These are phyloP conservation scores for Lachnellula cervina DNA, from an alignment of 2,329 filamentous ascomycete genomes.

Conservation along the genomic window DNA sequence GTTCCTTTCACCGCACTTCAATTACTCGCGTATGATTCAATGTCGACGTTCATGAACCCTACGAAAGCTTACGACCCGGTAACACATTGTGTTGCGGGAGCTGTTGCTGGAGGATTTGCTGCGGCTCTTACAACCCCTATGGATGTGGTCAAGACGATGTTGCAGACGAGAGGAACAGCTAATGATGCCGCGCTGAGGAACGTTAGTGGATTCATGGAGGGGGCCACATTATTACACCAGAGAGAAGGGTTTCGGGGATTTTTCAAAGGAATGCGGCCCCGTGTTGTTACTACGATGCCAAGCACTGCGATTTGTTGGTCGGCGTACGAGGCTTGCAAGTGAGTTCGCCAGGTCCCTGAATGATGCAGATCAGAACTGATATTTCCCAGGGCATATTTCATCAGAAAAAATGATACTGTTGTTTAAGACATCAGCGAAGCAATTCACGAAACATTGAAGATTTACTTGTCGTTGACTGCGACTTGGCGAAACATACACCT, in stretches of 20 bases:
- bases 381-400: slow-evolving; percentile 53
- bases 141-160: slow-evolving; percentile 96
- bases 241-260: slow-evolving; percentile 84
- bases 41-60: slow-evolving; percentile 91
- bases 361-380: slow-evolving; percentile 4
- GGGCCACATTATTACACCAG: slow-evolving; percentile 42
- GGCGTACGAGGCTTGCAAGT: slow-evolving; percentile 66
- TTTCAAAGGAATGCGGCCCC: slow-evolving; percentile 85
- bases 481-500: neutral
- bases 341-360: slow-evolving; percentile 31
- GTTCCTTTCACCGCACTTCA: slow-evolving; percentile 96
- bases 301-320: slow-evolving; percentile 99
- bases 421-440: slow-evolving; percentile 15
- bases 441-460: neutral
- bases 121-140: slow-evolving; percentile 92
- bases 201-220: slow-evolving; percentile 30
- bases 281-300: slow-evolving; percentile 94
- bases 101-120: slow-evolving; percentile 86
- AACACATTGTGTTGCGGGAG: slow-evolving; percentile 90
- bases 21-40: slow-evolving; percentile 95
- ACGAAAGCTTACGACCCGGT: slow-evolving; percentile 81
- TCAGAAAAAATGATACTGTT: slow-evolving; percentile 44
- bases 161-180: slow-evolving; percentile 87
- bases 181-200: slow-evolving; percentile 62
- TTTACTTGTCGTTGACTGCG: neutral